phyloP scores from a whole-genome alignment of 371 early-diverging fungal genomes.

The Mortierella sp. region DNA sequence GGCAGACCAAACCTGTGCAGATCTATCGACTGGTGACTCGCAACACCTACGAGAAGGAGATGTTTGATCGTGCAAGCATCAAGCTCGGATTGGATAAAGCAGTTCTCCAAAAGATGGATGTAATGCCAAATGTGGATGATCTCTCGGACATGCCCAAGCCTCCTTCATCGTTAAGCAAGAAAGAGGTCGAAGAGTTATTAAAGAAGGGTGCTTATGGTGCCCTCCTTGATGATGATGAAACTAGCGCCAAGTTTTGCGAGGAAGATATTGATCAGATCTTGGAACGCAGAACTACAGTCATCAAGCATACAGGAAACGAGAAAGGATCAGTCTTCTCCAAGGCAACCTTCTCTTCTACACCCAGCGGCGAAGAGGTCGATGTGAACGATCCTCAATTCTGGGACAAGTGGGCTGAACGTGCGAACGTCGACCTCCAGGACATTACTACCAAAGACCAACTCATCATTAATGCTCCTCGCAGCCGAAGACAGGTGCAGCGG shows the following conservation, averaged over 20 bases:
- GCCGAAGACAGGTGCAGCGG: conserved; percentile 71
- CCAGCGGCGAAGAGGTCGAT: conserved; percentile 76
- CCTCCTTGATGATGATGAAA: conserved; percentile 88
- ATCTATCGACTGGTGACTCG: conserved; percentile 90
- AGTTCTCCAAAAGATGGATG: conserved; percentile 85
- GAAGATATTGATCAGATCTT: conserved; percentile 98
- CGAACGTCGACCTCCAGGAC: conserved; percentile 77
- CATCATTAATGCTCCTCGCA: conserved; percentile 78
- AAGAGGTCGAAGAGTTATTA: conserved; percentile 90
- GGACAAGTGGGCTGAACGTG: conserved; percentile 94
- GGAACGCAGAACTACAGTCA: conserved; percentile 90
- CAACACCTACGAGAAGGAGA: conserved; percentile 95
- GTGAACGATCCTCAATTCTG: conserved; percentile 98
- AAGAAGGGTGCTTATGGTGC: conserved; percentile 96
- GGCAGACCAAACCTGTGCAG: conserved; percentile 93
- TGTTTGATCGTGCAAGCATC: conserved; percentile 97
- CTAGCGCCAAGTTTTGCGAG: conserved; percentile 87
- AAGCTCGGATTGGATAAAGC: conserved; percentile 94
- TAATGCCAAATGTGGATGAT: conserved; percentile 55
- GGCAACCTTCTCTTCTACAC: conserved; percentile 87
- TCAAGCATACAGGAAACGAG: conserved; percentile 84
- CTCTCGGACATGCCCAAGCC: conserved; percentile 55
- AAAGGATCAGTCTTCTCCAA: conserved; percentile 93
- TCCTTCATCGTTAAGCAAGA: conserved; percentile 66
- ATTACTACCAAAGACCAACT: conserved; percentile 65